Conservation (phyloP, 768 basidiomycete species). For the Grammothele lineata region DNA sequence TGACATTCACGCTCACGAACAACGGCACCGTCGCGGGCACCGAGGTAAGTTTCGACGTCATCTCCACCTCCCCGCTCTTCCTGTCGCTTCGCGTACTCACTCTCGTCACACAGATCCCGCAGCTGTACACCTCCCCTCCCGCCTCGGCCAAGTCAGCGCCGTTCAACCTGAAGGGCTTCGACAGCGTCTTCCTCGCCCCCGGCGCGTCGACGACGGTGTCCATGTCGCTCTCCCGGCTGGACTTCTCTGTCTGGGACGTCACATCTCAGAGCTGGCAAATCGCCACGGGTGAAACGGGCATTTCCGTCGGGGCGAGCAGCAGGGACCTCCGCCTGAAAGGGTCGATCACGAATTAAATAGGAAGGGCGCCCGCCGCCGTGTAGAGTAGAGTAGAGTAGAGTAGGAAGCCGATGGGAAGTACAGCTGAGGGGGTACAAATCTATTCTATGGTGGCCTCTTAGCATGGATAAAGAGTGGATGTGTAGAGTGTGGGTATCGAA, state of each 20-base stretch:
- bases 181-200: conserved; percentile 33
- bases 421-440: no score
- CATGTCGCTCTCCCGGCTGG: conserved; percentile 44
- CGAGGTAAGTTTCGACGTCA: conserved; percentile 17
- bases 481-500: no score
- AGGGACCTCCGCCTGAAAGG: conserved; percentile 48
- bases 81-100: conserved; percentile 18
- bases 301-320: conserved; percentile 20
- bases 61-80: neutral
- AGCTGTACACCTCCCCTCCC: conserved; percentile 66
- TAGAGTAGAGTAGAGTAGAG: no score
- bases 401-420: no score
- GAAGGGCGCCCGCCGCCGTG: no score
- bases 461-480: no score
- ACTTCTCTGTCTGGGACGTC: conserved; percentile 54
- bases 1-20: conserved; percentile 34
- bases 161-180: conserved; percentile 31
- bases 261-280: conserved; percentile 51
- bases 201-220: conserved; percentile 45
- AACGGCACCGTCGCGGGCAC: conserved; percentile 30
- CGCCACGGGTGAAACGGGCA: conserved; percentile 42
- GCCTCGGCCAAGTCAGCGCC: conserved; percentile 28
- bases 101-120: conserved; percentile 65
- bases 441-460: no score
- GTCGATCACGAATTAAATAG: conserved; percentile 23